These are phyloP conservation scores for Stylosanthes scabra DNA, from an alignment of 331 rosid species.

Conservation along the genomic window DNA sequence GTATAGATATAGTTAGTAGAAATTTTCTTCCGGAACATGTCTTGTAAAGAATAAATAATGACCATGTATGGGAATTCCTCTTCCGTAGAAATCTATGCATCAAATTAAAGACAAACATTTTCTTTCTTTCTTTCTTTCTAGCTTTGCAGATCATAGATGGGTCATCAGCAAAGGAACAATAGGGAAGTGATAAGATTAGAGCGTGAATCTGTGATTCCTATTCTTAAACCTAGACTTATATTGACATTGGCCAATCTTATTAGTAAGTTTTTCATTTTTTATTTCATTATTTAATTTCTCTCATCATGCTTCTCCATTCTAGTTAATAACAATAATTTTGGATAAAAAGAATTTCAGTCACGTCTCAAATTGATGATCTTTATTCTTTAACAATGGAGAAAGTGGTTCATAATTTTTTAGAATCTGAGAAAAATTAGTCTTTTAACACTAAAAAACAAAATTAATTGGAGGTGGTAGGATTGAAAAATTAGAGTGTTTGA, in stretches of 20 bases:
- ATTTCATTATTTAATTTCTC: not conserved
- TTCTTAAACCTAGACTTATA: conserved; percentile 77
- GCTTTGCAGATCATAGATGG: conserved; percentile 1
- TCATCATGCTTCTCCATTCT: not conserved
- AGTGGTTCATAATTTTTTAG: no score
- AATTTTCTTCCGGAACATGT: not conserved
- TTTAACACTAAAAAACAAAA: no score
- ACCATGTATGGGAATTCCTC: conserved; percentile 6
- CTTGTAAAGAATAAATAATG: not conserved
- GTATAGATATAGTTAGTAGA: not conserved
- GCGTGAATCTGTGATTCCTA: conserved; percentile 84
- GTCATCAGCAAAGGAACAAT: conserved; percentile 30
- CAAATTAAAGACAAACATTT: not conserved
- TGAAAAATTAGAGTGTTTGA: no score
- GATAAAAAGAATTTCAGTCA: no score
- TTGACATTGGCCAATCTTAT: conserved; percentile 84
- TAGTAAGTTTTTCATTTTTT: conserved; percentile 47
- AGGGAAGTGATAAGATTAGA: conserved; percentile 74
- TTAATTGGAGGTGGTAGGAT: no score
- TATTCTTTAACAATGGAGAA: no score
- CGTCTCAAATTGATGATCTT: no score
- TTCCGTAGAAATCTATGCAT: conserved; percentile 19
- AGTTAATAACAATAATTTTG: no score
- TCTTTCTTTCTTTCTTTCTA: not conserved
- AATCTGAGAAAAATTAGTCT: no score